A percentile compares a stretch with the other conserved stretches of the same genome.
These are phyloP conservation scores for Leptomonas seymouri DNA, from an alignment of 208 protist species.

Conservation along the genomic window DNA sequence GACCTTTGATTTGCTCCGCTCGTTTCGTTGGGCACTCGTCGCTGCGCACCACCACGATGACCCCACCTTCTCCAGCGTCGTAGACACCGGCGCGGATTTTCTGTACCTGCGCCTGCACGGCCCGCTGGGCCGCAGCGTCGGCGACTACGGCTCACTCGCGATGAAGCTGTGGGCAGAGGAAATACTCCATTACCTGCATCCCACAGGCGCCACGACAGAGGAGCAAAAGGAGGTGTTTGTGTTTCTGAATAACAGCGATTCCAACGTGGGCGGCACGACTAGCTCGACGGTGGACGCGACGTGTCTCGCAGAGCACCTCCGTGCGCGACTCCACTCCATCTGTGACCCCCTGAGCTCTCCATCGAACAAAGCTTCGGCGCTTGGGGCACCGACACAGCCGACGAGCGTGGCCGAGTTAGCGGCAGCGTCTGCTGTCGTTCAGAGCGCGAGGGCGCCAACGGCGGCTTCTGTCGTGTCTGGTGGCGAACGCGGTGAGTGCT, in stretches of 20 bases:
- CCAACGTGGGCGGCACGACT: constrained; percentile 60
- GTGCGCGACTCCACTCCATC: constrained; percentile 18
- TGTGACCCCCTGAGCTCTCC: neutral
- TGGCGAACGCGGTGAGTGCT: neutral
- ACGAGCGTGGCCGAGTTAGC: no score
- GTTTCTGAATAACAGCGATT: constrained; percentile 85
- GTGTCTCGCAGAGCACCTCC: constrained; percentile 52
- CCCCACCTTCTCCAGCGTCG: constrained; percentile 42
- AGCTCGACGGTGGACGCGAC: constrained; percentile 82
- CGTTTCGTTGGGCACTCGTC: constrained; percentile 64
- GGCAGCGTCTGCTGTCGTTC: neutral
- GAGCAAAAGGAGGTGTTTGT: constrained; percentile 60
- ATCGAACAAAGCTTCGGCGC: neutral
- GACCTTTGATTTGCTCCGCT: constrained; percentile 50
- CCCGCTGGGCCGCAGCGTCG: constrained; percentile 44
- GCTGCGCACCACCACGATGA: constrained; percentile 67
- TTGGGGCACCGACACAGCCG: neutral
- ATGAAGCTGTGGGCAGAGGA: constrained; percentile 72
- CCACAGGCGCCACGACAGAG: neutral
- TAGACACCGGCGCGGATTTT: constrained; percentile 68
- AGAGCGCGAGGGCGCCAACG: neutral
- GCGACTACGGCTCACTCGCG: constrained; percentile 66
- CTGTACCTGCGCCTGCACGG: constrained; percentile 80
- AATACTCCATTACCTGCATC: constrained; percentile 44
- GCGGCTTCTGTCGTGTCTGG: neutral